Base-by-base conservation (phyloP, 2,329 filamentous ascomycete genomes). In the Coccinonectria pachysandricola region DNA sequence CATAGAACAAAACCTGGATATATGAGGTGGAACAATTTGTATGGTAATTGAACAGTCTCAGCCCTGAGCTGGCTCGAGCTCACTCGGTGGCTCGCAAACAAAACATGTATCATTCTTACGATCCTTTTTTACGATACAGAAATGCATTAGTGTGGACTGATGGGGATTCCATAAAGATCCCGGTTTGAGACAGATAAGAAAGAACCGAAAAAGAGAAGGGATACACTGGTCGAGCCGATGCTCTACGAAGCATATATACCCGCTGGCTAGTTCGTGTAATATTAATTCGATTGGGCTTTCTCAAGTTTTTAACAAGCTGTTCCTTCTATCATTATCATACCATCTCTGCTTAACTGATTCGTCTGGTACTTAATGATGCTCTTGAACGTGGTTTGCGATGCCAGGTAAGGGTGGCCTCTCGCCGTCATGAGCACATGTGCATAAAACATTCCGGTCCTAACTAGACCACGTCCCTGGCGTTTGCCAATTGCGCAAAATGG, bases 121-220 rank as follows among this genome's bases (percentile, higher is more conserved):
- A 68, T 71, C 65, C 62, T n/a, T n/a, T n/a, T n/a, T 69, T 68
- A 65, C 57, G 60, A 65, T n/a, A 56, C 50, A 49, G 40, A 46
- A 32, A 32, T 44, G 42, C 37, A 45, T 47, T 49, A 41, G 39
- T 43, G 47, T 39, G 39, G 37, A 43, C 31, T 34, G 32, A 40
- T 32, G 33, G 40, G 34, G 29, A 33, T 42, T 29, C 29, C 28
- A 19, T 29, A 23, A 17, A 27, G 31, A 28, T 21, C 22, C 19
- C 18, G 27, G 29, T 35, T 37, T 31, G 31, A 40, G 23, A 27
- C 30, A 39, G 28, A 15, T 24, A 36, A 26, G 36, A 44, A 41
- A 38, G 34, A 36, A 27, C n/a, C n/a, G n/a, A n/a, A 37, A 29
- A 40, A 37, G 34, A 39, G 34, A 30, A 38, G 28, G 32, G 34